A percentile compares a stretch with the other conserved stretches of the same genome.
Conservation (phyloP, 352 stramenopile species). For the Discostella stelligera region DNA sequence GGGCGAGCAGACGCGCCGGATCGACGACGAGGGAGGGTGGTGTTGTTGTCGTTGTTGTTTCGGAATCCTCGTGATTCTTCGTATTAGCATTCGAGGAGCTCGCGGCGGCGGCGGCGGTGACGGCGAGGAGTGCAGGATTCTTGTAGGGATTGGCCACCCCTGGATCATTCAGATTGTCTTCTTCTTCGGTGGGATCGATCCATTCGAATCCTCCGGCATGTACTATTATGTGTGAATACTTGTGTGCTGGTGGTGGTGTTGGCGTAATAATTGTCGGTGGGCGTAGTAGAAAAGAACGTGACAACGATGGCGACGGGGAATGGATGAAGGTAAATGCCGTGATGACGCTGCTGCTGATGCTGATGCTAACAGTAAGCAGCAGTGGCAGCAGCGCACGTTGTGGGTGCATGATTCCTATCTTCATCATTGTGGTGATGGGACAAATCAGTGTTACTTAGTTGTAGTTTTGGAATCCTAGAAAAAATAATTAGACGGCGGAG, state of each 20-base stretch:
- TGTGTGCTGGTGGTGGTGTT: not conserved
- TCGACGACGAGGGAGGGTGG: slow-evolving; percentile 53
- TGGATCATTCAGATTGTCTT: slow-evolving; percentile 47
- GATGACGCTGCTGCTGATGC: slow-evolving; percentile 6
- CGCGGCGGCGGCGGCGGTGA: not conserved
- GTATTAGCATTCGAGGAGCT: not conserved
- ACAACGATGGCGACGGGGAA: no score
- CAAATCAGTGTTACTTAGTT: no score
- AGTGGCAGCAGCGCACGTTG: no score
- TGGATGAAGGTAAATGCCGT: slow-evolving; percentile 17
- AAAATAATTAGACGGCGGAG: no score
- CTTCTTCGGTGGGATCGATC: slow-evolving; percentile 67
- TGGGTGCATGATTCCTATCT: no score
- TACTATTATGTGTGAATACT: slow-evolving; percentile 2
- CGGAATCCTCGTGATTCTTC: slow-evolving; percentile 16
- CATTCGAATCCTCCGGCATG: slow-evolving; percentile 78
- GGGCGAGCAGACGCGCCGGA: slow-evolving; percentile 66
- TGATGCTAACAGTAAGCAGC: no score
- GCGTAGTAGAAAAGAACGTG: no score
- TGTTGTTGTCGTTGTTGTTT: not conserved
- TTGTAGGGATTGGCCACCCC: slow-evolving; percentile 80
- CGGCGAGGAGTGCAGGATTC: slow-evolving; percentile 53
- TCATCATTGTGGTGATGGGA: no score
- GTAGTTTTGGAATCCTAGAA: no score
- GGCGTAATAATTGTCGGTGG: not conserved